These are phyloP conservation scores for Melastoma malabathricum DNA, from an alignment of 345 rosid species.

Conservation along the genomic window DNA sequence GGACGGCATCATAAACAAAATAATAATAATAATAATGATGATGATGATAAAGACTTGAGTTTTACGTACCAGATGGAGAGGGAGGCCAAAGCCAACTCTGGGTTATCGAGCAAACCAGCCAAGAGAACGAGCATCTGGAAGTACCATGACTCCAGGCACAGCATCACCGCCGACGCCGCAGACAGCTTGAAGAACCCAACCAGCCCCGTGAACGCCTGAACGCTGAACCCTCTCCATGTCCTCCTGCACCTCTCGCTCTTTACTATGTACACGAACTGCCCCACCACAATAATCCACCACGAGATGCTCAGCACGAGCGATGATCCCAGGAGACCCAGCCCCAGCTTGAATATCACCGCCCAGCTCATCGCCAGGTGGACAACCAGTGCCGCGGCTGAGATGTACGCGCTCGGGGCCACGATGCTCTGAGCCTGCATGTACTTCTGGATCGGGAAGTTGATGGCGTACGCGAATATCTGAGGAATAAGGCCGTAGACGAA, in stretches of 20 bases:
- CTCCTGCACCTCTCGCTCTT: slow-evolving; percentile 25
- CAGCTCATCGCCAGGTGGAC: slow-evolving; percentile 25
- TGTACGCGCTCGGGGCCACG: slow-evolving; percentile 45
- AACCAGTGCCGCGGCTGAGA: slow-evolving; percentile 24
- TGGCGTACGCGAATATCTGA: slow-evolving; percentile 45
- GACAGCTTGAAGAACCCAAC: slow-evolving; percentile 36
- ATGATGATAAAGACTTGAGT: not conserved
- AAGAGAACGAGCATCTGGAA: slow-evolving; percentile 42
- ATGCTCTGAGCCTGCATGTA: slow-evolving; percentile 50
- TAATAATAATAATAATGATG: too few relatives aligned
- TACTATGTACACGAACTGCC: slow-evolving; percentile 35
- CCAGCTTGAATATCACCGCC: slow-evolving; percentile 24
- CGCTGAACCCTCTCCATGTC: slow-evolving; percentile 36
- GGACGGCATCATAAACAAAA: too few relatives aligned
- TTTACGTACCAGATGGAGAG: slow-evolving; percentile 26
- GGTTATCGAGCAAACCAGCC: slow-evolving; percentile 43
- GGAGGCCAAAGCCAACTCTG: slow-evolving; percentile 45
- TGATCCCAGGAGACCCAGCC: slow-evolving; percentile 37
- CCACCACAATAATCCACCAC: slow-evolving; percentile 47
- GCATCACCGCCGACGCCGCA: slow-evolving; percentile 54
- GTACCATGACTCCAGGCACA: slow-evolving; percentile 52
- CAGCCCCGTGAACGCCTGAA: slow-evolving; percentile 34
- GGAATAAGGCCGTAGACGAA: slow-evolving; percentile 52
- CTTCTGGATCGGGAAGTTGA: slow-evolving; percentile 51
- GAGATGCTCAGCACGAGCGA: slow-evolving; percentile 39